Base-by-base conservation (phyloP, 495 filamentous ascomycete species). In the Penicillium canariense region DNA sequence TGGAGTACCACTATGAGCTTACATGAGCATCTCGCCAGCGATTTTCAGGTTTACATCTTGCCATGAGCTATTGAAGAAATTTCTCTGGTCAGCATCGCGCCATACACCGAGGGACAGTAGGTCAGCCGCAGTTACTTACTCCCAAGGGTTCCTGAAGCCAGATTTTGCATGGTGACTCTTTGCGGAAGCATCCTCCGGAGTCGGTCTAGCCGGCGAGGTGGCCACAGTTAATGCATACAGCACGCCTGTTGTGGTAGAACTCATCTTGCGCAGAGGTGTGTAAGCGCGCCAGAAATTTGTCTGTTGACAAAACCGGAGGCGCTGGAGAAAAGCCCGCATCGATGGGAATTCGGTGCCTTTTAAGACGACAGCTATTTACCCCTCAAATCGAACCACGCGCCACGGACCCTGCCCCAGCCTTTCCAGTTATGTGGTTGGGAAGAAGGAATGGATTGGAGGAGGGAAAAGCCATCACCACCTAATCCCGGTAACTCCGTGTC, bases 101-200 rank as follows among this genome's bases (percentile, higher is more conserved):
- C 22, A 52, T 27, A 14, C 20, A 30, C 20, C 0, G 15, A 25
- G 27, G 4, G 17, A 23, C 15, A n/a, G 7, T 15, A 20, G 11
- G 4, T 28, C 1, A 38, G 15, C 15, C 8, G 11, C 15, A 5
- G 9, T n/a, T 4, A 59, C 75, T 56, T 55, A 78, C 73, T 76
- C 73, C 79, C 79, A 82, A 3, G 85, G 85, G 65, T 87, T 88
- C 26, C 59, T 69, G 59, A 84, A 88, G n/a, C 83, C 81, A 52
- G 75, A 68, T 53, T 79, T 71, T 8, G 73, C 59, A 71, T 88
- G 84, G 67, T 88, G 85, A 20, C 61, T 72, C 55, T 80, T 78
- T 15, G 77, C 68, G 10, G 75, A 65, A 5, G 74, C 78, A 59
- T 85, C 82, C 32, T 84, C 78, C 0, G 84, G 84, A 12, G 59